These are phyloP conservation scores for Xylariomycetidae sp. DNA, from an alignment of 2,329 filamentous ascomycete genomes.

Conservation along the genomic window DNA sequence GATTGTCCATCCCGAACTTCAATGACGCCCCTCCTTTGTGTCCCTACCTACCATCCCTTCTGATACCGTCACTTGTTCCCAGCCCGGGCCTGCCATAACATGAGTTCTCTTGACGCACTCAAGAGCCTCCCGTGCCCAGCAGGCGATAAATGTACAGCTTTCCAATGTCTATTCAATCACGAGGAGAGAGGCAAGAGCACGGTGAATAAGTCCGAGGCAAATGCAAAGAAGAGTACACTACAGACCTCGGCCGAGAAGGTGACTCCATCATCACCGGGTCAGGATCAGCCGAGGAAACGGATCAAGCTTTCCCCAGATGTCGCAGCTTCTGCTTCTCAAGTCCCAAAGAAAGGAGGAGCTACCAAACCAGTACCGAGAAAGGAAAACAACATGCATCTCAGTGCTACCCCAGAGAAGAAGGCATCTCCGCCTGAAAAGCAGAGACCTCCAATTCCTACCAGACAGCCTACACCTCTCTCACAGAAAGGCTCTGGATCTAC, in stretches of 20 bases:
- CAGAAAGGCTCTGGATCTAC: no score
- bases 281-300: conserved; percentile 21
- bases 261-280: conserved; percentile 5
- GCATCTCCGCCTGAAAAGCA: no score
- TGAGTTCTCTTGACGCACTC: conserved; percentile 30
- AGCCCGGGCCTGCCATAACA: no score
- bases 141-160: conserved; percentile 42
- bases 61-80: no score
- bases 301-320: conserved; percentile 16
- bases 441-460: no score
- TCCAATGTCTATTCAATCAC: conserved; percentile 48
- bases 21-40: no score
- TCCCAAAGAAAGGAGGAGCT: conserved; percentile 2
- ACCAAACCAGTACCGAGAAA: conserved; percentile 11
- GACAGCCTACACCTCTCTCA: no score
- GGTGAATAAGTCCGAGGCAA: conserved; percentile 10
- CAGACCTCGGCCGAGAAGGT: conserved; percentile 3
- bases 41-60: no score
- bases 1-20: no score
- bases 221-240: conserved; percentile 2
- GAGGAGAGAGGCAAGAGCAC: conserved; percentile 28
- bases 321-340: conserved; percentile 4
- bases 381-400: no score
- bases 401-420: no score
- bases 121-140: conserved; percentile 48